A percentile compares a stretch with the other conserved stretches of the same genome.
Evolutionary conservation across 441 rosid genomes (phyloP).

Genomic region (Euphorbia schlechtendalii): DNA sequence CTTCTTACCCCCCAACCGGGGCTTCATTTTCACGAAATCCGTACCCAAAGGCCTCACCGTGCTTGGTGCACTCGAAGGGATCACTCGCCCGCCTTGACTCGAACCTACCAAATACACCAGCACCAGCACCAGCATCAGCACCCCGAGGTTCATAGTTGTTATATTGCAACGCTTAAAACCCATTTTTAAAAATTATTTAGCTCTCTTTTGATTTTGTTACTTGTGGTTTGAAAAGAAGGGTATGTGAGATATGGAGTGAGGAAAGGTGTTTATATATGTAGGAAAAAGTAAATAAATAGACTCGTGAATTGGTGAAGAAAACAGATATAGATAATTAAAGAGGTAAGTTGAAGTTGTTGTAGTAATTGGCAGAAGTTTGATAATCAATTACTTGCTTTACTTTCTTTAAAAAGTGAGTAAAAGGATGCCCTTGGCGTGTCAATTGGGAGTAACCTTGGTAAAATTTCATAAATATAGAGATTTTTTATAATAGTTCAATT

Average conservation of each 20-base stretch:
- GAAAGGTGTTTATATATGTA: neutral
- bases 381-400: conserved; percentile 7
- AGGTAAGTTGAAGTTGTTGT: neutral
- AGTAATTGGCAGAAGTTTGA: neutral
- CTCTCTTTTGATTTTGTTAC: neutral
- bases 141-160: too few relatives aligned
- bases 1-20: conserved; percentile 21
- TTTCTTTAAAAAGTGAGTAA: too few relatives aligned
- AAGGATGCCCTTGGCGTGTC: too few relatives aligned
- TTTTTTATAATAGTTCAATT: too few relatives aligned
- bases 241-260: neutral
- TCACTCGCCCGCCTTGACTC: conserved; percentile 32
- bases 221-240: too few relatives aligned
- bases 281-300: conserved; percentile 35
- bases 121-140: conserved; percentile 20
- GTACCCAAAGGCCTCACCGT: conserved; percentile 32
- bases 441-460: too few relatives aligned
- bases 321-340: conserved; percentile 16
- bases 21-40: conserved; percentile 35
- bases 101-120: conserved; percentile 4
- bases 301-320: conserved; percentile 51
- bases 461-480: too few relatives aligned
- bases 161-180: too few relatives aligned
- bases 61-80: conserved; percentile 62
- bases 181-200: too few relatives aligned